These are phyloP conservation scores for Stenocarpella maydis DNA, from an alignment of 2,329 filamentous ascomycete species.

Conservation along the genomic window DNA sequence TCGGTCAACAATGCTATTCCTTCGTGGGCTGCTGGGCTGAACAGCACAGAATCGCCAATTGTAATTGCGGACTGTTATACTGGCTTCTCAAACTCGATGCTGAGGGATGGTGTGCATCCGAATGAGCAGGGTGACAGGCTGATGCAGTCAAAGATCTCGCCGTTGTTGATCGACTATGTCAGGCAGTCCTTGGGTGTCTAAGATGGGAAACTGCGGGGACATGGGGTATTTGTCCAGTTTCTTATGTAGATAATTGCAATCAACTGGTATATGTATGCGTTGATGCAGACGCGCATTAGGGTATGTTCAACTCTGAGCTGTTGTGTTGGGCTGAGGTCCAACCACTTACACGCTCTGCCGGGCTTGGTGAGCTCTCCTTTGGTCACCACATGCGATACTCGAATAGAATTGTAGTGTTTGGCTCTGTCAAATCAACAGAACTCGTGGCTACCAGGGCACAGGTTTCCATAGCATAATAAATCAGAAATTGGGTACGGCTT, in stretches of 20 bases:
- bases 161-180: neutral
- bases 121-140: slow-evolving; percentile 45
- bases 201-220: too few species aligned
- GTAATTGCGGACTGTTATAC: slow-evolving; percentile 49
- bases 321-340: neutral
- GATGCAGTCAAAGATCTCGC: slow-evolving; percentile 3
- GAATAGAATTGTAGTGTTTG: too few species aligned
- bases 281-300: neutral
- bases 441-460: too few species aligned
- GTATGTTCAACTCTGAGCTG: neutral
- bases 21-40: slow-evolving; percentile 47
- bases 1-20: slow-evolving; percentile 41
- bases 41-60: slow-evolving; percentile 50
- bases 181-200: neutral
- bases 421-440: too few species aligned
- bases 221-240: neutral
- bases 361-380: too few species aligned
- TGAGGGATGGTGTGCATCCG: slow-evolving; percentile 52
- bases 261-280: neutral
- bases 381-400: too few species aligned
- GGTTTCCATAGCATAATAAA: too few species aligned
- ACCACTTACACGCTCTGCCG: neutral
- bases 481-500: too few species aligned
- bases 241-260: neutral
- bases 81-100: slow-evolving; percentile 43